A percentile compares a stretch with the other conserved stretches of the same genome.
phyloP scores from a whole-genome alignment of 768 basidiomycete genomes.

The Suillus sp. region DNA sequence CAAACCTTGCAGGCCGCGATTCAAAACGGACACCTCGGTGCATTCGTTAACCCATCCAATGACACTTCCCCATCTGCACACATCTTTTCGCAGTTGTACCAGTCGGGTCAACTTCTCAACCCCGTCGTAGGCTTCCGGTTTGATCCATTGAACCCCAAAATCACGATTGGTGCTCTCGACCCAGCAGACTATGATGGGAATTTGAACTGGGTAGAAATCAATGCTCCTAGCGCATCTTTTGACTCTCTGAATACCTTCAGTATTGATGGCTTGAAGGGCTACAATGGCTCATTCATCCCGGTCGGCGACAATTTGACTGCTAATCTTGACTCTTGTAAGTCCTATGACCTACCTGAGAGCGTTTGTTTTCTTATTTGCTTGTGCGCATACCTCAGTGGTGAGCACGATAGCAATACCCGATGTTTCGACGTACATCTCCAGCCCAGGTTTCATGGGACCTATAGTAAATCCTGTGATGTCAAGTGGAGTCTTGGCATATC shows the following conservation, averaged over 20 bases:
- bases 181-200: conserved; percentile 34
- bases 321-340: conserved; percentile 30
- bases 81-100: conserved; percentile 22
- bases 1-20: not conserved
- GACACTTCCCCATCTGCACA: conserved; percentile 15
- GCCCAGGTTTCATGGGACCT: conserved; percentile 25
- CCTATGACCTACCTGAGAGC: not conserved
- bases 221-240: conserved; percentile 21
- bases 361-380: not conserved
- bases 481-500: conserved; percentile 17
- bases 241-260: conserved; percentile 25
- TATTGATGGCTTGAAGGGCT: conserved; percentile 34
- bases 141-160: conserved; percentile 29
- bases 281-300: conserved; percentile 31
- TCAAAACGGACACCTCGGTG: conserved; percentile 28
- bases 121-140: conserved; percentile 34
- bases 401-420: conserved; percentile 23
- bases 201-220: conserved; percentile 32
- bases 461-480: conserved; percentile 13
- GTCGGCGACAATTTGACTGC: conserved; percentile 20
- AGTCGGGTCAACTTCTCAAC: conserved; percentile 30
- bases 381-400: conserved; percentile 16
- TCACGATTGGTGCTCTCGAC: conserved; percentile 36
- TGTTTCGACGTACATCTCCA: conserved; percentile 20
- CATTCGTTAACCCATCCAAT: conserved; percentile 29